Conservation (phyloP, 805 yeast genomes). For the Millerozyma acaciae region DNA sequence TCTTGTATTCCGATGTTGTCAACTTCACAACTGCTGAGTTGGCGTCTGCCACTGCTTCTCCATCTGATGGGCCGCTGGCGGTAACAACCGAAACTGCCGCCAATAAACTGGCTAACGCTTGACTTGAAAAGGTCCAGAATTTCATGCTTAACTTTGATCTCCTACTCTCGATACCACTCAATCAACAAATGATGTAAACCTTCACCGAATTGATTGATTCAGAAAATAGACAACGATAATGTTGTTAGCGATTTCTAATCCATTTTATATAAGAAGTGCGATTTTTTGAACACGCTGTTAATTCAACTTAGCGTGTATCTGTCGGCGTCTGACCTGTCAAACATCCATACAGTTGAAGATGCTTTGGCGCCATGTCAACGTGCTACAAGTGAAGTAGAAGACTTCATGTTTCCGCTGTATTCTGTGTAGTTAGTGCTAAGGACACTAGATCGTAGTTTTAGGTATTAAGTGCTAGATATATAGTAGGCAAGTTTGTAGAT, state of each 20-base stretch:
- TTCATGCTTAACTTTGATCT: constrained; percentile 31
- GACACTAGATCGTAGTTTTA: no score
- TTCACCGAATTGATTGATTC: background rate
- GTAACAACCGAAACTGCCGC: constrained; percentile 29
- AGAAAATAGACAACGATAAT: background rate
- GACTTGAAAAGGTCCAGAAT: constrained; percentile 38
- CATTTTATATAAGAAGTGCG: constrained; percentile 2
- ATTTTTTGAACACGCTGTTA: constrained; percentile 7
- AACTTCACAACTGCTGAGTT: constrained; percentile 86
- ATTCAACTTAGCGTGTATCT: no score
- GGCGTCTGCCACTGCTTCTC: constrained; percentile 69
- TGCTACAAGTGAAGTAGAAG: no score
- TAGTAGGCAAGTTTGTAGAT: no score
- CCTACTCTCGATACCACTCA: no score
- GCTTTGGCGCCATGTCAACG: no score
- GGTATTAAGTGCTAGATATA: no score
- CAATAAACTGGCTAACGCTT: constrained; percentile 33
- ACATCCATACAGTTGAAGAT: no score
- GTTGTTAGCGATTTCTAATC: constrained; percentile 1
- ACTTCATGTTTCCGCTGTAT: no score
- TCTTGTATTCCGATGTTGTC: constrained; percentile 59
- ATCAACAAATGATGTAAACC: no score
- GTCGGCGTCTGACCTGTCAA: no score
- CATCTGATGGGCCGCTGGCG: constrained; percentile 42
- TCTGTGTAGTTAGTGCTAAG: no score